phyloP scores from a whole-genome alignment of 2,329 filamentous ascomycete genomes.

The Myriosclerotinia duriaeana region DNA sequence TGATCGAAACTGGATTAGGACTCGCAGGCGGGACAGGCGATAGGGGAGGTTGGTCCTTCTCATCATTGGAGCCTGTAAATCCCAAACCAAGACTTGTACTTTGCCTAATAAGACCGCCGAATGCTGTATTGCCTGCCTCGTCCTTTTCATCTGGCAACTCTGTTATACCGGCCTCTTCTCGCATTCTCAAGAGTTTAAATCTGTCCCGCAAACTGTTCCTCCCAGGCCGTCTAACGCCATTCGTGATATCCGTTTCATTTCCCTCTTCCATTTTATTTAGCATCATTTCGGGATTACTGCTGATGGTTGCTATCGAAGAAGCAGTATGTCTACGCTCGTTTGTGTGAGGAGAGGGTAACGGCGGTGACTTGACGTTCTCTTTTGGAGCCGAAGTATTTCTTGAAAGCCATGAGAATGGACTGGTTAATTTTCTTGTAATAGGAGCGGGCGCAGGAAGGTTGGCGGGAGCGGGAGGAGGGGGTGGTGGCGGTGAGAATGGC shows the following conservation, averaged over 20 bases:
- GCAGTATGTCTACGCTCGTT: slow-evolving; percentile 67
- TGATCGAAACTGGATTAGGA: slow-evolving; percentile 62
- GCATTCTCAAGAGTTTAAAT: slow-evolving; percentile 74
- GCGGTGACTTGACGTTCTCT: slow-evolving; percentile 54
- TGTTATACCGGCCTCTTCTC: slow-evolving; percentile 65
- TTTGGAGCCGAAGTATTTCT: slow-evolving; percentile 61
- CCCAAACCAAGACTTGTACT: slow-evolving; percentile 46
- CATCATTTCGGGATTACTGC: slow-evolving; percentile 80
- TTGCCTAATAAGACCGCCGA: slow-evolving; percentile 45
- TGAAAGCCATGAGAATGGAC: slow-evolving; percentile 84
- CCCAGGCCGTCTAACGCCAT: slow-evolving; percentile 48
- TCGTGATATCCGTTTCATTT: slow-evolving; percentile 59
- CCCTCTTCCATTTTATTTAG: slow-evolving; percentile 76
- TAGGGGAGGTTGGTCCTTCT: slow-evolving; percentile 46
- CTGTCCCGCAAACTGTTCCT: slow-evolving; percentile 72
- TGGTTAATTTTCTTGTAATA: slow-evolving; percentile 70
- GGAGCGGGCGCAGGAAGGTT: slow-evolving; percentile 34
- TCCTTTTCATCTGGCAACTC: slow-evolving; percentile 51
- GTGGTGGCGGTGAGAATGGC: slow-evolving; percentile 64
- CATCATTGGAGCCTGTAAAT: slow-evolving; percentile 37
- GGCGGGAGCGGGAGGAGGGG: slow-evolving; percentile 29
- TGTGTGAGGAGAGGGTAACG: slow-evolving; percentile 43
- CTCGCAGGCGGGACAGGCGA: slow-evolving; percentile 39
- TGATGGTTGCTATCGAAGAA: slow-evolving; percentile 74
- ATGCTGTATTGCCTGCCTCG: slow-evolving; percentile 42